These are phyloP conservation scores for Hippophae tibetana DNA, from an alignment of 306 rosid species.

Conservation along the genomic window DNA sequence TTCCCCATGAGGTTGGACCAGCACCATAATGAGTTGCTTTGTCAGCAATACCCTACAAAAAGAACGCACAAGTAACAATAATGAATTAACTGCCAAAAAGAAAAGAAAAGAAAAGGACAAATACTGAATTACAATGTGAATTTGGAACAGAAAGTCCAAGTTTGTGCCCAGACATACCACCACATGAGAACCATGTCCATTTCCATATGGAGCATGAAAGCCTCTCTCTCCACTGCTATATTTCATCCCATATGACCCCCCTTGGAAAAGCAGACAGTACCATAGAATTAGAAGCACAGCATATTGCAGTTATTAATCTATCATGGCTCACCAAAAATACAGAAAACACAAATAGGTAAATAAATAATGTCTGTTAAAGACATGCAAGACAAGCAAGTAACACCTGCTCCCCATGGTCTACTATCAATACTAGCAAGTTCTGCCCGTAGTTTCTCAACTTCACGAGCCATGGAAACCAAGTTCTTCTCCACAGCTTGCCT, in stretches of 20 bases:
- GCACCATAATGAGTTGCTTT: conserved; percentile 51
- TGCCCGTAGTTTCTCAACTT: conserved; percentile 82
- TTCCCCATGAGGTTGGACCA: conserved; percentile 57
- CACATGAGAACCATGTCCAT: conserved; percentile 60
- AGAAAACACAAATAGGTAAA: too few relatives aligned
- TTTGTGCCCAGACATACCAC: conserved; percentile 34
- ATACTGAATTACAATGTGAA: neutral
- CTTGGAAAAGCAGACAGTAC: conserved; percentile 34
- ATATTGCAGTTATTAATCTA: neutral
- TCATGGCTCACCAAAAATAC: too few relatives aligned
- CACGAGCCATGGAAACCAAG: conserved; percentile 84
- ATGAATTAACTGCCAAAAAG: conserved; percentile 12
- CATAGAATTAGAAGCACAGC: neutral
- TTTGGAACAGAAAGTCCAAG: neutral
- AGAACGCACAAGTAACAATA: conserved; percentile 8
- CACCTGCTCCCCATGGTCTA: conserved; percentile 86
- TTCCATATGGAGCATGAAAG: conserved; percentile 46
- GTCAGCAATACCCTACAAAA: conserved; percentile 50
- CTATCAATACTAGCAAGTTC: conserved; percentile 57
- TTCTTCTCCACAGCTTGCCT: conserved; percentile 82
- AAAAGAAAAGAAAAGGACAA: neutral
- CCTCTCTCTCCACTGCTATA: conserved; percentile 45
- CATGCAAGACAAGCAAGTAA: conserved; percentile 12
- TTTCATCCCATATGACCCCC: conserved; percentile 59
- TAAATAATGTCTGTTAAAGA: conserved; percentile 10